Conservation (phyloP, 768 basidiomycete species). For the Lyophyllum semitale region DNA sequence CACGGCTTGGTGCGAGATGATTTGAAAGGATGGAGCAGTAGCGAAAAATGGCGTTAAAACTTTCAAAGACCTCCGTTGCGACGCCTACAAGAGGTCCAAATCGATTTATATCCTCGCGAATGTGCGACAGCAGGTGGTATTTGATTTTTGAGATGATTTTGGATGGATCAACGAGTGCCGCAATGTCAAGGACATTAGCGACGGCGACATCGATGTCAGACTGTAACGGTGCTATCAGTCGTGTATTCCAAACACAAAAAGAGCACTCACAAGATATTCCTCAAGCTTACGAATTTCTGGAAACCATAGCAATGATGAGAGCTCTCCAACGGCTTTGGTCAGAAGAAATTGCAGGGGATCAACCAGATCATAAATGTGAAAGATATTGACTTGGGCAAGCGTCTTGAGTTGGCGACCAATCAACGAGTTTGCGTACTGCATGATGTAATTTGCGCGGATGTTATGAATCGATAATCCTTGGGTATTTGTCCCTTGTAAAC, state of each 20-base stretch:
- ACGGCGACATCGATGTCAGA: constrained; percentile 27
- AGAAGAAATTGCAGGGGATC: constrained; percentile 21
- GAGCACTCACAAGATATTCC: constrained; percentile 32
- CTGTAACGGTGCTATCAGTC: constrained; percentile 17
- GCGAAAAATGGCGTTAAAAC: constrained; percentile 44
- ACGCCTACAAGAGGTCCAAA: constrained; percentile 17
- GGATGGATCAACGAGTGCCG: constrained; percentile 31
- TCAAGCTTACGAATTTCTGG: constrained; percentile 37
- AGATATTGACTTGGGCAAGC: constrained; percentile 34
- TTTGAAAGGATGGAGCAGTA: constrained; percentile 41
- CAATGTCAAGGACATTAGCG: constrained; percentile 38
- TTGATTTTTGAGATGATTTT: not conserved
- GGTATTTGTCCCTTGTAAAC: constrained; percentile 33
- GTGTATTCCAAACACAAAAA: not conserved
- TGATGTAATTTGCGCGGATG: constrained; percentile 41
- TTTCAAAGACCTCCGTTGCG: constrained; percentile 38
- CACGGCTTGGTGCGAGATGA: constrained; percentile 22
- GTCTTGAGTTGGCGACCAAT: constrained; percentile 45
- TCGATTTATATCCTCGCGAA: constrained; percentile 31
- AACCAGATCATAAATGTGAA: constrained; percentile 38
- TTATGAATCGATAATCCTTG: constrained; percentile 29
- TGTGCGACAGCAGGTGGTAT: constrained; percentile 23
- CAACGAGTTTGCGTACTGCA: constrained; percentile 43
- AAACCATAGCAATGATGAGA: constrained; percentile 42
- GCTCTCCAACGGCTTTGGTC: constrained; percentile 32